Percentiles rank a stretch among this genome's conserved stretches.
These are phyloP conservation scores for Rhinocladiella mackenziei DNA, from an alignment of 2,329 filamentous ascomycete genomes.

Conservation along the genomic window DNA sequence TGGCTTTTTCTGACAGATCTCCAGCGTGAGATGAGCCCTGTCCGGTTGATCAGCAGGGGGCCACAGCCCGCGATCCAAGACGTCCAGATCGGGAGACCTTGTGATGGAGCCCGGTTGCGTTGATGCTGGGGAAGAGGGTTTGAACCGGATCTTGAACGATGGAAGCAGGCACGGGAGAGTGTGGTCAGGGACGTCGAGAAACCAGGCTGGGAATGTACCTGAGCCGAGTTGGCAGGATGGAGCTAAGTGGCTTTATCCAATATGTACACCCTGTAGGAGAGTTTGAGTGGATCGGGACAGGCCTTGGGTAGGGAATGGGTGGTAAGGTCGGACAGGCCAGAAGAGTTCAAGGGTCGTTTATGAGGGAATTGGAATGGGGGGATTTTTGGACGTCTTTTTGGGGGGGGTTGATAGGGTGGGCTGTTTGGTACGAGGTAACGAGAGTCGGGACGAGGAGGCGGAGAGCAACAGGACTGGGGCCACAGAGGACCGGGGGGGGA, in stretches of 20 bases:
- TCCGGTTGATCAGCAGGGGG: constrained; percentile 6
- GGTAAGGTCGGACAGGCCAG: neutral
- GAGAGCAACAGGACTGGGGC: constrained; percentile 7
- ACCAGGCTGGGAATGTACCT: constrained; percentile 3
- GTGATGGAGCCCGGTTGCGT: neutral
- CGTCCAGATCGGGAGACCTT: constrained; percentile 4
- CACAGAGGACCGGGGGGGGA: constrained; percentile 3
- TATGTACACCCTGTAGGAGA: no score
- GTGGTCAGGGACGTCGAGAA: neutral
- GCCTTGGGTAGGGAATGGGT: constrained; percentile 1
- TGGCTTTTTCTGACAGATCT: constrained; percentile 24
- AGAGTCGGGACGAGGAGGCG: no score
- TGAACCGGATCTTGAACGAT: constrained; percentile 3
- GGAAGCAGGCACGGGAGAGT: constrained; percentile 6
- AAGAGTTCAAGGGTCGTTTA: no score
- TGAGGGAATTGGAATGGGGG: constrained; percentile 3
- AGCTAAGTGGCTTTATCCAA: no score
- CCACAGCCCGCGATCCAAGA: constrained; percentile 2
- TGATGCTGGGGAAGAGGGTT: constrained; percentile 5
- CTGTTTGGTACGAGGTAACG: constrained; percentile 2
- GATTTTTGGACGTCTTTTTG: constrained; percentile 5
- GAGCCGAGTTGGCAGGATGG: no score
- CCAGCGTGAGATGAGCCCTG: constrained; percentile 11
- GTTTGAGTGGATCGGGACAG: no score
- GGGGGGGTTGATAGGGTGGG: constrained; percentile 3